Evolutionary conservation across 805 yeast genomes (phyloP).

Genomic region (Ogataea allantospora): DNA sequence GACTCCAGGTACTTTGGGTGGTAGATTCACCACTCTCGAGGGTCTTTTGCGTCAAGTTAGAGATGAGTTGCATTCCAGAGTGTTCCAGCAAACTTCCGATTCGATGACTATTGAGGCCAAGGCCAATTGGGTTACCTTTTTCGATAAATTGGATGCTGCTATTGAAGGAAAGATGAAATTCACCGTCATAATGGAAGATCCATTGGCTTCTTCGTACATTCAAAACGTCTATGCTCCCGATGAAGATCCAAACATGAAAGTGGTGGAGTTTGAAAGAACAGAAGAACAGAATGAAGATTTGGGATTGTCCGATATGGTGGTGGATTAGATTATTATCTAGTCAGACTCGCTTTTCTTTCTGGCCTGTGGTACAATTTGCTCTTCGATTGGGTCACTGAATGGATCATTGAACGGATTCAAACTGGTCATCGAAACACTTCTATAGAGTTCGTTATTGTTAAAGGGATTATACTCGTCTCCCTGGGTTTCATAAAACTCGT

Average conservation of each 20-base stretch:
- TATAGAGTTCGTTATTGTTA: slow-evolving; percentile 21
- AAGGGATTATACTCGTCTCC: slow-evolving; percentile 23
- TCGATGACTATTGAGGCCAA: slow-evolving; percentile 81
- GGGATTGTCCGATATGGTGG: slow-evolving; percentile 63
- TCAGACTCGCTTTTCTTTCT: slow-evolving; percentile 1
- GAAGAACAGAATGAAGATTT: slow-evolving; percentile 86
- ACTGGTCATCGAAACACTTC: slow-evolving; percentile 28
- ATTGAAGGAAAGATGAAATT: slow-evolving; percentile 77
- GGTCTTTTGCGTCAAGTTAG: slow-evolving; percentile 86
- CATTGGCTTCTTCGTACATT: slow-evolving; percentile 90
- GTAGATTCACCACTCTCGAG: slow-evolving; percentile 95
- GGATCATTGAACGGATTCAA: slow-evolving; percentile 27
- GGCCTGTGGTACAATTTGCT: slow-evolving; percentile 2
- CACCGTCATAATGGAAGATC: slow-evolving; percentile 89
- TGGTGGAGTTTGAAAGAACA: slow-evolving; percentile 89
- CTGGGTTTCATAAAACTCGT: slow-evolving; percentile 8
- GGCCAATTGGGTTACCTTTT: slow-evolving; percentile 79
- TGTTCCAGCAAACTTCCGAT: slow-evolving; percentile 82
- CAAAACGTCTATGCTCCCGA: slow-evolving; percentile 99
- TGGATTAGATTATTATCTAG: slow-evolving; percentile 4
- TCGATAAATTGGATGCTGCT: slow-evolving; percentile 72
- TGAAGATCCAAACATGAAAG: slow-evolving; percentile 90
- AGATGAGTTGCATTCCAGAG: slow-evolving; percentile 84
- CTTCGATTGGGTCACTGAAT: slow-evolving; percentile 7
- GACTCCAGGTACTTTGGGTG: slow-evolving; percentile 96